These are phyloP conservation scores for Naganishia onofrii DNA, from an alignment of 768 basidiomycete species.

Conservation along the genomic window DNA sequence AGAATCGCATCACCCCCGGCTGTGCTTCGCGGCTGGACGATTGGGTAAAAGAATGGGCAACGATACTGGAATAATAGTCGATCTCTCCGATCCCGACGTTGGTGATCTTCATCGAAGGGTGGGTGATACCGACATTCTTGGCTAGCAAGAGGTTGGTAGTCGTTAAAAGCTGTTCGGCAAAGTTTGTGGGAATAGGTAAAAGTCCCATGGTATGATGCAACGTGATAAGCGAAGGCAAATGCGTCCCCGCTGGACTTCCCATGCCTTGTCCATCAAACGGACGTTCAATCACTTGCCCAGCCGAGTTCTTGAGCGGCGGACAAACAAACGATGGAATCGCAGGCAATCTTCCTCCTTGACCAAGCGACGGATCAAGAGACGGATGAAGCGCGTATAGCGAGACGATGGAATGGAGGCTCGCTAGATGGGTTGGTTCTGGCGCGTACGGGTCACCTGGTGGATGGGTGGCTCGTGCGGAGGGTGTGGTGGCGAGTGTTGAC, in stretches of 20 bases:
- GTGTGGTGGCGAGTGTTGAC: slow-evolving; percentile 6
- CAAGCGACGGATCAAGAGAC: slow-evolving; percentile 41
- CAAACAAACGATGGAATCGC: slow-evolving; percentile 44
- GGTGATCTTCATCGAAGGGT: slow-evolving; percentile 31
- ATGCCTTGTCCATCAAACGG: not conserved
- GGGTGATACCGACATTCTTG: slow-evolving; percentile 41
- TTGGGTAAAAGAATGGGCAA: slow-evolving; percentile 13
- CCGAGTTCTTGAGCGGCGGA: slow-evolving; percentile 31
- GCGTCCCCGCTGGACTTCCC: not conserved
- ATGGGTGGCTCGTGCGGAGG: slow-evolving; percentile 18
- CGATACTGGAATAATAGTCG: slow-evolving; percentile 25
- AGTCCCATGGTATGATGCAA: slow-evolving; percentile 43
- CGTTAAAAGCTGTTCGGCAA: slow-evolving; percentile 45
- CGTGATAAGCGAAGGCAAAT: slow-evolving; percentile 35
- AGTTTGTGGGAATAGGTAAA: slow-evolving; percentile 31
- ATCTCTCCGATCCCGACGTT: slow-evolving; percentile 47
- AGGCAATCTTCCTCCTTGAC: slow-evolving; percentile 36
- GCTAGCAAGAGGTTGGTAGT: slow-evolving; percentile 39
- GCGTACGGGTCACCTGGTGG: slow-evolving; percentile 43
- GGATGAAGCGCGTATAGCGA: slow-evolving; percentile 49
- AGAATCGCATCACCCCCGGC: slow-evolving; percentile 9
- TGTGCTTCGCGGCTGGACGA: not conserved
- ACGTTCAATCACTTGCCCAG: slow-evolving; percentile 32
- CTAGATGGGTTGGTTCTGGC: slow-evolving; percentile 38
- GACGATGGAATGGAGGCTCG: slow-evolving; percentile 44